These are phyloP conservation scores for Canavalia gladiata DNA, from an alignment of 306 rosid species.

Conservation along the genomic window DNA sequence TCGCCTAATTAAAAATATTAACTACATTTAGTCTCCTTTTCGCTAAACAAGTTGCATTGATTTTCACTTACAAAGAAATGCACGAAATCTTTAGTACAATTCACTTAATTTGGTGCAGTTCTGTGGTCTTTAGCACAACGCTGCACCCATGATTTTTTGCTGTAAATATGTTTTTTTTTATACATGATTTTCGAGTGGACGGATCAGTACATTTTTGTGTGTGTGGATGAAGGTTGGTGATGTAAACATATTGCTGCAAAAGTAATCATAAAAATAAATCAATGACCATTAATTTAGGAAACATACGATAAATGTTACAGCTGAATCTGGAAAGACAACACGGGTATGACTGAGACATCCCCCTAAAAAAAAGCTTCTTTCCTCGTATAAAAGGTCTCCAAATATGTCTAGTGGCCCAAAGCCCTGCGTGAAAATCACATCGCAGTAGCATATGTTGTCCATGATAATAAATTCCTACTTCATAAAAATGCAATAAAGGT, in stretches of 20 bases:
- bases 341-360: constrained; percentile 28
- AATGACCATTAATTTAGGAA: constrained; percentile 45
- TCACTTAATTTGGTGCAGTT: background rate
- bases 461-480: constrained; percentile 42
- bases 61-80: too few relatives aligned
- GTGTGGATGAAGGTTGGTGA: too few relatives aligned
- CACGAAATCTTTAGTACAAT: too few relatives aligned
- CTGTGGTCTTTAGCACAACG: background rate
- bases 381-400: constrained; percentile 49
- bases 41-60: too few relatives aligned
- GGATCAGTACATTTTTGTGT: too few relatives aligned
- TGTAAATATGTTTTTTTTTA: too few relatives aligned
- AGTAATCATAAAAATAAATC: constrained; percentile 37
- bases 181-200: too few relatives aligned
- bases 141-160: too few relatives aligned
- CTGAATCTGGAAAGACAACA: constrained; percentile 44
- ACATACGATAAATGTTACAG: constrained; percentile 47
- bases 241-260: background rate
- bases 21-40: background rate
- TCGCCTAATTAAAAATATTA: background rate
- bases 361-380: constrained; percentile 45
- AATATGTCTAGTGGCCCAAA: constrained; percentile 46
- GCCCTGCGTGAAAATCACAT: too few relatives aligned
- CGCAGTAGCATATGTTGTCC: constrained; percentile 40
- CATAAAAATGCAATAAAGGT: constrained; percentile 43